These are phyloP conservation scores for Hygrocybe coccinea DNA, from an alignment of 768 basidiomycete genomes.

Conservation along the genomic window DNA sequence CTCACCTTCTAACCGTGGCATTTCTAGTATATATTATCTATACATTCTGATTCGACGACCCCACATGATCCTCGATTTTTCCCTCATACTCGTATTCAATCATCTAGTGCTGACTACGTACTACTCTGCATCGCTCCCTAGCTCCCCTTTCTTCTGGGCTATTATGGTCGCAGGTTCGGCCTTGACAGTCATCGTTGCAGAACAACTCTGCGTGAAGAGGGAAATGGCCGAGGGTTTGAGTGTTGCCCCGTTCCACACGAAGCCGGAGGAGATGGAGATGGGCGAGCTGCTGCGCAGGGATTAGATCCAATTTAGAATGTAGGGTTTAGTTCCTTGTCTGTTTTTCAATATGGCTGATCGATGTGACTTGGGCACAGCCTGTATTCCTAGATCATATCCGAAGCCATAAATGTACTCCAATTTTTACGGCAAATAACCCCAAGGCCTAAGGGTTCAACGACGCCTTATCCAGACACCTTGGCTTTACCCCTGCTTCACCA, in stretches of 20 bases:
- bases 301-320: conserved; percentile 12
- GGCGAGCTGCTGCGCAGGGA: conserved; percentile 42
- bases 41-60: conserved; percentile 87
- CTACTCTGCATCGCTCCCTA: conserved; percentile 77
- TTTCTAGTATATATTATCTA: conserved; percentile 64
- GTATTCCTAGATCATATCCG: not conserved
- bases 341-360: not conserved
- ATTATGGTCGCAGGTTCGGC: conserved; percentile 66
- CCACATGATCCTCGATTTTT: conserved; percentile 91
- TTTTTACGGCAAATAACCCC: not conserved
- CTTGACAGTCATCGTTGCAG: conserved; percentile 74
- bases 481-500: too few species aligned
- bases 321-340: not conserved
- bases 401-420: not conserved
- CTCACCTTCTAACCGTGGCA: not conserved
- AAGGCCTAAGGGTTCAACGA: not conserved
- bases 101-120: conserved; percentile 94
- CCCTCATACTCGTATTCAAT: conserved; percentile 83
- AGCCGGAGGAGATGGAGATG: conserved; percentile 62
- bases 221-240: conserved; percentile 85
- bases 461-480: not conserved
- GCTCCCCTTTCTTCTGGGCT: conserved; percentile 90
- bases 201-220: conserved; percentile 85
- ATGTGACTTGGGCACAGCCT: not conserved
- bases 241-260: conserved; percentile 43